phyloP scores from a whole-genome alignment of 2,329 filamentous ascomycete species.

The Claviceps purpurea region DNA sequence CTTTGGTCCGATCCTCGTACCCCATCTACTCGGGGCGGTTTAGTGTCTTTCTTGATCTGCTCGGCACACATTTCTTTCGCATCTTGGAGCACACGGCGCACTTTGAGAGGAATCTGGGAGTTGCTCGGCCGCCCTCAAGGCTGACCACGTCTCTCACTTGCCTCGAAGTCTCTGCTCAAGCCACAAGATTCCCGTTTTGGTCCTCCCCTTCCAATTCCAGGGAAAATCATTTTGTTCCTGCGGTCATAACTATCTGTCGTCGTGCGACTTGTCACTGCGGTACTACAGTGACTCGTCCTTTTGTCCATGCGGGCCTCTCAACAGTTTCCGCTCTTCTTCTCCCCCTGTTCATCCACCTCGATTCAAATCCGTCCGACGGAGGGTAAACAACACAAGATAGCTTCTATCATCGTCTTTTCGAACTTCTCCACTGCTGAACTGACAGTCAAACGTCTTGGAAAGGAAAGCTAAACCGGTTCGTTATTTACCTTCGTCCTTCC shows the following conservation, averaged over 20 bases:
- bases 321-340: background rate
- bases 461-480: background rate
- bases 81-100: no score
- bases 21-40: slow-evolving; percentile 1
- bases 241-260: background rate
- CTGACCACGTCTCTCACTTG: background rate
- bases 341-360: background rate
- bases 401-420: background rate
- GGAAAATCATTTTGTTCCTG: background rate
- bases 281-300: background rate
- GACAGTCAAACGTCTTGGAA: background rate
- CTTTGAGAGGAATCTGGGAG: no score
- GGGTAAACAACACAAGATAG: background rate
- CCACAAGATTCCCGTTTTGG: background rate
- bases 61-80: no score
- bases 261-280: background rate
- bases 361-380: background rate
- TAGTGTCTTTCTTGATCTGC: background rate
- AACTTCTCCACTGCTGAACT: background rate
- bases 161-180: background rate
- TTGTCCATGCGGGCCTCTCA: background rate
- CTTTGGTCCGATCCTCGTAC: background rate
- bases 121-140: background rate
- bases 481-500: background rate
- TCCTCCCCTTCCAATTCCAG: no score